Evolutionary conservation across 768 basidiomycete species (phyloP).

Genomic region (Russula earlei): DNA sequence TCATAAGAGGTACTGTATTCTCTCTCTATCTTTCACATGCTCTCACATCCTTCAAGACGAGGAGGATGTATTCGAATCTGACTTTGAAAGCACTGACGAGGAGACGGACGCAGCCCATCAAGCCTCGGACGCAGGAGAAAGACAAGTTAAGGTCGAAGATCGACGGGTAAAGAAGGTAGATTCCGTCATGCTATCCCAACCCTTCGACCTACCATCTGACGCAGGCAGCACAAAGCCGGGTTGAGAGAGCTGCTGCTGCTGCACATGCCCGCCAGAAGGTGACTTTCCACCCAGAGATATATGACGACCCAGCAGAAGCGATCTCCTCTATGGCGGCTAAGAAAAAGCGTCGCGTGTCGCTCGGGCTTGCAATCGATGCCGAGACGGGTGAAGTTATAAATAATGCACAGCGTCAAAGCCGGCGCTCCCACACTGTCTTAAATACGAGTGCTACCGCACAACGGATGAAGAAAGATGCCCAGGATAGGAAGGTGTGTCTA

Average conservation of each 20-base stretch:
- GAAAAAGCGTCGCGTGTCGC: constrained; percentile 41
- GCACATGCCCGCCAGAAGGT: constrained; percentile 59
- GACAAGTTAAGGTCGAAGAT: constrained; percentile 51
- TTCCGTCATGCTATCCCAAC: neutral
- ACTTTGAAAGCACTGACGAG: constrained; percentile 82
- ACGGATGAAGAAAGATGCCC: constrained; percentile 52
- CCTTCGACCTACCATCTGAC: neutral
- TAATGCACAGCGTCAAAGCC: constrained; percentile 42
- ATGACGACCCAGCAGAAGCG: constrained; percentile 22
- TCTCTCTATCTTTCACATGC: neutral
- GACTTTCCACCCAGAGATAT: constrained; percentile 54
- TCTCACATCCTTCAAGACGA: constrained; percentile 44
- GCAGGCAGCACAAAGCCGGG: constrained; percentile 44
- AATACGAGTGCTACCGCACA: constrained; percentile 60
- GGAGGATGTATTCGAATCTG: constrained; percentile 72
- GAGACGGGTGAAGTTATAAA: constrained; percentile 52
- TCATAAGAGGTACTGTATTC: constrained; percentile 45
- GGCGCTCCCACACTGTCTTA: constrained; percentile 58
- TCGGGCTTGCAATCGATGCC: constrained; percentile 46
- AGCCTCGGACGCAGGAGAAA: constrained; percentile 48
- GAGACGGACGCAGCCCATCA: constrained; percentile 36
- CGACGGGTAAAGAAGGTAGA: constrained; percentile 40
- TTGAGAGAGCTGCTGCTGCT: constrained; percentile 54
- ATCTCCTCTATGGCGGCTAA: constrained; percentile 24
- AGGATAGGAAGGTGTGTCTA: constrained; percentile 47